phyloP scores from a whole-genome alignment of 805 yeast species.

The Candida pseudofarinosa region DNA sequence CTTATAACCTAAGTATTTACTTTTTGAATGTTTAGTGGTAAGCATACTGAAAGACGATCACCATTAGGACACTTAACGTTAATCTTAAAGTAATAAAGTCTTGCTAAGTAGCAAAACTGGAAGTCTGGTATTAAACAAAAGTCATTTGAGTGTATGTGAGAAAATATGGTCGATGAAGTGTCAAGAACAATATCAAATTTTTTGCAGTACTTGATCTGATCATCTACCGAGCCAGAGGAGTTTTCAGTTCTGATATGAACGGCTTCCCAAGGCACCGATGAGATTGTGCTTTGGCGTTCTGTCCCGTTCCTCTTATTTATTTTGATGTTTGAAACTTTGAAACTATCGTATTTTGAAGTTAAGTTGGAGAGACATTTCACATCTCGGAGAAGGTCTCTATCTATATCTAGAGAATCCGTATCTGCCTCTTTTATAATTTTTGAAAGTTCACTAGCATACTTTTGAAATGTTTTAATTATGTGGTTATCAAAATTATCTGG shows the following conservation, averaged over 20 bases:
- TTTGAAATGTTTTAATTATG: constrained; percentile 30
- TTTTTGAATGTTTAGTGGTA: constrained; percentile 25
- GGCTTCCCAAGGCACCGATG: constrained; percentile 18
- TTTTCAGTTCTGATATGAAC: constrained; percentile 4
- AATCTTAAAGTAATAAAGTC: constrained; percentile 30
- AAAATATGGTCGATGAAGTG: constrained; percentile 18
- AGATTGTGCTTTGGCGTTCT: constrained; percentile 2
- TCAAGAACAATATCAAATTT: constrained; percentile 23
- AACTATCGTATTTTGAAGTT: constrained; percentile 22
- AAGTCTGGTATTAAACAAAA: constrained; percentile 37
- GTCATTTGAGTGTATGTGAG: constrained; percentile 15
- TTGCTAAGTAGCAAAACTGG: constrained; percentile 31
- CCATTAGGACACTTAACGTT: constrained; percentile 20
- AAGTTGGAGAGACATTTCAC: constrained; percentile 30
- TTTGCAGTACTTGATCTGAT: constrained; percentile 15
- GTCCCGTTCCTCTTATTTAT: constrained; percentile 2
- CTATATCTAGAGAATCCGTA: constrained; percentile 19
- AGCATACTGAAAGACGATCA: constrained; percentile 20
- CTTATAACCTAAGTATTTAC: constrained; percentile 1
- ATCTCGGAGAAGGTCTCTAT: constrained; percentile 23
- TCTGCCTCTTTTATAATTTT: constrained; percentile 21
- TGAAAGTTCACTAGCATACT: constrained; percentile 25
- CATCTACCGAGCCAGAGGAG: constrained; percentile 10
- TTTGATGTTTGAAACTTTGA: constrained; percentile 16
- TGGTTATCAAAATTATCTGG: constrained; percentile 28